A percentile compares a stretch with the other conserved stretches of the same genome.
phyloP scores from a whole-genome alignment of 805 yeast genomes.

The Candida bentonensis region DNA sequence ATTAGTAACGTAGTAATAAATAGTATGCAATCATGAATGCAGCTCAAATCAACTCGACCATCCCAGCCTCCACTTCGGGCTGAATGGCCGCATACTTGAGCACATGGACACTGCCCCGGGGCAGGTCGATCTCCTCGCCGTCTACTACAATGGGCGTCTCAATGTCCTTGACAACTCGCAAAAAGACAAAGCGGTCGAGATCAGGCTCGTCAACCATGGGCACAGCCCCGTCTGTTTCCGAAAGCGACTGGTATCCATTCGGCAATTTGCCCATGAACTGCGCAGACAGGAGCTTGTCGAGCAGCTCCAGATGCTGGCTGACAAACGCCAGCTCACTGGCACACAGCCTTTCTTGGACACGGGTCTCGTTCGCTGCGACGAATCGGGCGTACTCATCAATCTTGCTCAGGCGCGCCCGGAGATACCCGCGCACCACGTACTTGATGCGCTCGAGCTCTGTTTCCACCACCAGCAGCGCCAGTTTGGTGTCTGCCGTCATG shows the following conservation, averaged over 20 bases:
- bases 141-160: slow-evolving; percentile 31
- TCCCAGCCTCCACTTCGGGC: slow-evolving; percentile 27
- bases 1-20: too few relatives aligned
- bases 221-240: slow-evolving; percentile 23
- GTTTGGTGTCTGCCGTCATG: slow-evolving; percentile 38
- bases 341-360: slow-evolving; percentile 30
- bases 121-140: slow-evolving; percentile 36
- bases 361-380: slow-evolving; percentile 33
- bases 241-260: slow-evolving; percentile 13
- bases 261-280: slow-evolving; percentile 61
- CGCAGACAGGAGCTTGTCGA: slow-evolving; percentile 50
- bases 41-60: slow-evolving; percentile 28
- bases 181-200: slow-evolving; percentile 61
- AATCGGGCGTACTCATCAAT: slow-evolving; percentile 56
- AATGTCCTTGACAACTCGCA: slow-evolving; percentile 34
- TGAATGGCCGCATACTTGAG: slow-evolving; percentile 48
- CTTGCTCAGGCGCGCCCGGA: slow-evolving; percentile 59
- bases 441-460: slow-evolving; percentile 82
- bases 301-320: slow-evolving; percentile 42
- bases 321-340: slow-evolving; percentile 8
- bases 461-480: slow-evolving; percentile 74
- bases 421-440: slow-evolving; percentile 65
- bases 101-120: slow-evolving; percentile 57
- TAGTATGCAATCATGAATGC: too few relatives aligned
- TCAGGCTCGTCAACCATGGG: slow-evolving; percentile 74